phyloP scores from a whole-genome alignment of 352 stramenopile species.

The Globisporangium iwayamae region DNA sequence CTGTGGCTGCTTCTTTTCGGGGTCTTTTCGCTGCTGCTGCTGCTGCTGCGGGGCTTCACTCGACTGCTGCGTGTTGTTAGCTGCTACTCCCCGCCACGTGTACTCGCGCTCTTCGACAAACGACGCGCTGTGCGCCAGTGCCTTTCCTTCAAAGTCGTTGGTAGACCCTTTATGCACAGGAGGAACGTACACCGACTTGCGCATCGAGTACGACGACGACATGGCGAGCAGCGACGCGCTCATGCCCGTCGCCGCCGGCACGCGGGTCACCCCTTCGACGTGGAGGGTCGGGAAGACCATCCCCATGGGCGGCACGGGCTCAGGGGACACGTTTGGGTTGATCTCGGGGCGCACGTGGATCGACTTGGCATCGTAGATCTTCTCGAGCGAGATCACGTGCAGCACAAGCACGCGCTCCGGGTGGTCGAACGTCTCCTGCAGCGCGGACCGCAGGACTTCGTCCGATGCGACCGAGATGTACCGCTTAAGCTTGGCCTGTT shows the following conservation, averaged over 20 bases:
- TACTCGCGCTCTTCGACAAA: conserved; percentile 56
- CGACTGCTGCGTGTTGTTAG: background rate
- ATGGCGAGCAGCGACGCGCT: conserved; percentile 26
- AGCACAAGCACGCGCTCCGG: conserved; percentile 63
- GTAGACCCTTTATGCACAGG: conserved; percentile 34
- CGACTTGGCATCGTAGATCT: conserved; percentile 41
- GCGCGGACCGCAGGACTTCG: conserved; percentile 40
- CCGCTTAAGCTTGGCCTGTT: conserved; percentile 21
- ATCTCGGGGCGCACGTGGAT: conserved; percentile 76
- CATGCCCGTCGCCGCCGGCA: conserved; percentile 20
- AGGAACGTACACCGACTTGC: conserved; percentile 59
- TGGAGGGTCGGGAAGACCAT: conserved; percentile 72
- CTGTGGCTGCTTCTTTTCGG: background rate
- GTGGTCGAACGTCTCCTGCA: conserved; percentile 65
- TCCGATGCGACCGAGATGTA: conserved; percentile 66
- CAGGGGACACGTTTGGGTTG: conserved; percentile 80
- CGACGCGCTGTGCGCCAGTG: conserved; percentile 39
- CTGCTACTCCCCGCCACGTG: conserved; percentile 21
- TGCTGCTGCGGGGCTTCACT: background rate
- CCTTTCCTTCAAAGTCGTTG: conserved; percentile 23
- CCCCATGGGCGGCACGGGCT: conserved; percentile 57
- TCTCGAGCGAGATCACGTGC: conserved; percentile 66
- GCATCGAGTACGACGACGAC: conserved; percentile 36
- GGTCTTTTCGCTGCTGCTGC: conserved; percentile 4
- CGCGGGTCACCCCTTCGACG: conserved; percentile 42